These are phyloP conservation scores for Murraya paniculata DNA, from an alignment of 345 rosid species.

Conservation along the genomic window DNA sequence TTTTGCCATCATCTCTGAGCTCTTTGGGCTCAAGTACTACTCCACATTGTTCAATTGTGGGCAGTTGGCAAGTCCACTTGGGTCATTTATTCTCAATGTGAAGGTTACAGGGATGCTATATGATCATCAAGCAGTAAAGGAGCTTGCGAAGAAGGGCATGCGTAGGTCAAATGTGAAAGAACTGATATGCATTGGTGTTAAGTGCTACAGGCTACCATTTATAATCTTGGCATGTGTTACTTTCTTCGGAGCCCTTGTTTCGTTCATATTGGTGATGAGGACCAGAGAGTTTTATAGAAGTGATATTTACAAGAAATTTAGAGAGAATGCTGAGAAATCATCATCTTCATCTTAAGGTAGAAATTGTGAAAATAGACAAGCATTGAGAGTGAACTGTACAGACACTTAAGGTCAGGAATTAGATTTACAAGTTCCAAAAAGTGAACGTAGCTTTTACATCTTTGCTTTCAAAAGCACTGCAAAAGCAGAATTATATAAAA, in stretches of 20 bases:
- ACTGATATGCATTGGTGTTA: slow-evolving; percentile 56
- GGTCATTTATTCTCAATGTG: slow-evolving; percentile 75
- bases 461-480: neutral
- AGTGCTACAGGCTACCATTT: slow-evolving; percentile 67
- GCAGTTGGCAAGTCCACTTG: slow-evolving; percentile 79
- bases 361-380: neutral
- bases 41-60: slow-evolving; percentile 91
- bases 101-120: slow-evolving; percentile 64
- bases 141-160: slow-evolving; percentile 48
- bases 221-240: slow-evolving; percentile 48
- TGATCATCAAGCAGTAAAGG: slow-evolving; percentile 60
- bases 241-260: slow-evolving; percentile 56
- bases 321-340: slow-evolving; percentile 32
- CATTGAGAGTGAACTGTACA: neutral
- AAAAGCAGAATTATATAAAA: neutral
- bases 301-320: slow-evolving; percentile 78
- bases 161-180: slow-evolving; percentile 53
- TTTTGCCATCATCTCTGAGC: slow-evolving; percentile 80
- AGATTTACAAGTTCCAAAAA: neutral
- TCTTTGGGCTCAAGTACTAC: slow-evolving; percentile 84
- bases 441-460: neutral
- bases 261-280: slow-evolving; percentile 61
- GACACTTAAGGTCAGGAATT: neutral
- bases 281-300: slow-evolving; percentile 71
- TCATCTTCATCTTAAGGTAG: no score